Evolutionary conservation across 305 asterid species (phyloP), one percentile per base, ranked within the genome.

Genomic region (Nicotiana rustica): DNA sequence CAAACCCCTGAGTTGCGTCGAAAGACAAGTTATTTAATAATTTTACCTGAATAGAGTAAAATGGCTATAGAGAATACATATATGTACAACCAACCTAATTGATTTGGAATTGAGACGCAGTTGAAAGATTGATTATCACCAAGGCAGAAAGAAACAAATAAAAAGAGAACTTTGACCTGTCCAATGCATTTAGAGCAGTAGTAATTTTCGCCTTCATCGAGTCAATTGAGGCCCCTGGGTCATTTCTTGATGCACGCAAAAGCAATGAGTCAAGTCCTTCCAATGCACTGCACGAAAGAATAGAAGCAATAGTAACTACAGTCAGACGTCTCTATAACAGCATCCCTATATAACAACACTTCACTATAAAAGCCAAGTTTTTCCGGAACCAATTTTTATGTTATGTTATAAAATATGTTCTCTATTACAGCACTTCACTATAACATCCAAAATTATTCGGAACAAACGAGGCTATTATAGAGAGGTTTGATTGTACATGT

Each of bases 181-280:
- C 90, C 82, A 96, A 87, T 57, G 97, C 98, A 86, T 84, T 69
- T 47, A 92, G 86, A 29, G 93, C 95, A 1, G 89, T 80, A 33
- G 49, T 89, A 57, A 93, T 92, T 62, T 90, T 84, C 12, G 66
- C 84, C 85, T 93, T 92, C 98, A 94, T 94, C 2, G 97, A 80
- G 84, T 89, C 88, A 82, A 93, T 59, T 5, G 97, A 84, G 77
- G 92, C 85, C 70, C 81, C 84, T 19, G 93, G 85, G 10, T 91
- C 92, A 75, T 92, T 93, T 88, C 99, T 88, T 25, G 98, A 93
- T 67, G 98, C 99, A 66, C 88, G 95, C 82, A 93, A 84, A 59
- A 96, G 95, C 84, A 94, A 87, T 33, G 98, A 96, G 85, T 96
- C 98, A 3, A 96, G 99, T 81, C 93, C 98, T 91, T 96, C 98